Percentiles rank a stretch among this genome's conserved stretches.
phyloP scores from a whole-genome alignment of 345 rosid species.

The Cardamine chenopodiifolia region DNA sequence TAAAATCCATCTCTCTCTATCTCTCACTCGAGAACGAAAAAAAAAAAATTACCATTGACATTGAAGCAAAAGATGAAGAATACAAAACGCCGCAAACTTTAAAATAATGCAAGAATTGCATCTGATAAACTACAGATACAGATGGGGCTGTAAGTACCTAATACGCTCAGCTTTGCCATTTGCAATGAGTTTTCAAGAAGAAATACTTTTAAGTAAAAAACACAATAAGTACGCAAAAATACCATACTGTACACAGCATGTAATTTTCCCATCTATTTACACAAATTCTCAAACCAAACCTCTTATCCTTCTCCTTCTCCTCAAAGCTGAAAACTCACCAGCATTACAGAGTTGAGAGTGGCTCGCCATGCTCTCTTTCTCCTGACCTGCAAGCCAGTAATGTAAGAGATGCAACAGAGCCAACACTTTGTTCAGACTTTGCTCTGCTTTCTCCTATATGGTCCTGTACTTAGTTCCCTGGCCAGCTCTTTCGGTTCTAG shows the following conservation, averaged over 20 bases:
- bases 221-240: constrained; percentile 28
- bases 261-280: constrained; percentile 41
- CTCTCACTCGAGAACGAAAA: neutral
- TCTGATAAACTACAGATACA: constrained; percentile 41
- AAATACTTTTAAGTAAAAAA: neutral
- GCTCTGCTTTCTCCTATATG: constrained; percentile 37
- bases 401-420: constrained; percentile 31
- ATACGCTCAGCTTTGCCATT: constrained; percentile 34
- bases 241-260: constrained; percentile 42
- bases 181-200: constrained; percentile 38
- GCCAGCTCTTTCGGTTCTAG: constrained; percentile 40
- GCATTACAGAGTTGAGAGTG: constrained; percentile 9
- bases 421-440: constrained; percentile 25
- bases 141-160: constrained; percentile 40
- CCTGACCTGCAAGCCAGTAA: constrained; percentile 28
- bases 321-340: constrained; percentile 38
- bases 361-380: constrained; percentile 26
- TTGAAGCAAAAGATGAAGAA: constrained; percentile 15
- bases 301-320: constrained; percentile 23
- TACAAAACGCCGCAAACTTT: constrained; percentile 42
- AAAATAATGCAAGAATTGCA: constrained; percentile 37
- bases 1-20: too few species aligned
- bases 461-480: constrained; percentile 30
- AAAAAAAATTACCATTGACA: constrained; percentile 23
- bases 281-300: constrained; percentile 44